These are phyloP conservation scores for Boletus bicolor DNA, from an alignment of 768 basidiomycete genomes.

Conservation along the genomic window DNA sequence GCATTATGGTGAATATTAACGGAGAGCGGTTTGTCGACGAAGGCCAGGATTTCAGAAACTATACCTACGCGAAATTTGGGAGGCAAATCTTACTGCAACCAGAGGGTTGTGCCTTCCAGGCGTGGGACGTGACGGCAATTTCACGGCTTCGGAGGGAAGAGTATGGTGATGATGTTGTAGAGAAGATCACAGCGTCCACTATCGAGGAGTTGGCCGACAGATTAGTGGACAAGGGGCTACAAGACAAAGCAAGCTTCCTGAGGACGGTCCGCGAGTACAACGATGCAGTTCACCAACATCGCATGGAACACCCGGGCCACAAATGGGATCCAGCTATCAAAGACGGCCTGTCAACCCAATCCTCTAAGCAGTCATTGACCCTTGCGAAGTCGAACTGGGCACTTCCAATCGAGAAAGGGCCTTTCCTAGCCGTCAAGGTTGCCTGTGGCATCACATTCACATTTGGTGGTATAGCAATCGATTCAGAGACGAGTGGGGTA, in stretches of 20 bases:
- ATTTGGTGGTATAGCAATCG: constrained; percentile 64
- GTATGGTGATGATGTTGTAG: constrained; percentile 60
- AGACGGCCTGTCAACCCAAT: constrained; percentile 56
- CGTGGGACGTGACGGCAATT: constrained; percentile 53
- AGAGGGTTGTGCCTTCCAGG: constrained; percentile 58
- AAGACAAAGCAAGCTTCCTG: constrained; percentile 40
- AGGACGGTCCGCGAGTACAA: constrained; percentile 52
- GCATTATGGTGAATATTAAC: constrained; percentile 60
- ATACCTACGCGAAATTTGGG: constrained; percentile 70
- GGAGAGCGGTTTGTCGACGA: constrained; percentile 69
- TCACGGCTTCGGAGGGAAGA: constrained; percentile 56
- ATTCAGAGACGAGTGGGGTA: constrained; percentile 52
- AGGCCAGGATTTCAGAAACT: constrained; percentile 69
- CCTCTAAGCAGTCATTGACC: constrained; percentile 32
- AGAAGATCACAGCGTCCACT: constrained; percentile 47
- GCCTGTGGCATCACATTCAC: constrained; percentile 72
- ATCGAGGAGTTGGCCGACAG: constrained; percentile 50
- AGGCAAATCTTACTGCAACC: constrained; percentile 57
- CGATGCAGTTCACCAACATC: constrained; percentile 40
- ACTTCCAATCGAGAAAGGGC: constrained; percentile 46
- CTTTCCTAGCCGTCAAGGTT: constrained; percentile 65
- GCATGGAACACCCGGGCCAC: constrained; percentile 31
- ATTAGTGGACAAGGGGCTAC: constrained; percentile 45
- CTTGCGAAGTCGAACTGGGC: constrained; percentile 72
- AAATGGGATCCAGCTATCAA: constrained; percentile 65